Base-by-base conservation (phyloP, 176 grass and related monocot genomes). In the Zea mays region DNA sequence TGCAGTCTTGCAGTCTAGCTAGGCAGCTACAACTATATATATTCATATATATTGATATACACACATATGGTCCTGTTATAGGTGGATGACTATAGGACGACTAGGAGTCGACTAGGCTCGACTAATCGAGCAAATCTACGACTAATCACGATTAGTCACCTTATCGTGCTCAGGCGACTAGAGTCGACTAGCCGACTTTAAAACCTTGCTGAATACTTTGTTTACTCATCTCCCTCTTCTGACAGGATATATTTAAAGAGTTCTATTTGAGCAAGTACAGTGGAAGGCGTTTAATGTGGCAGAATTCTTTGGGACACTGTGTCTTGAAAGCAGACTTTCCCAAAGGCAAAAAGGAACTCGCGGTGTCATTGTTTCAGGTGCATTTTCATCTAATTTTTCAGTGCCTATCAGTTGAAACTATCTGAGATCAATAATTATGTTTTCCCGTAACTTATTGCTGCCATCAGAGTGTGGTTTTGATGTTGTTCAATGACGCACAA, bases 221-320 rank as follows among this genome's bases (percentile, higher is more conserved):
- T 59, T 76, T 47, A 62, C 63, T 70, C 5, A 52, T 67, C 71
- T 38, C 36, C 37, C 45, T 10, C 8, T 62, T 55, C 54, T 77
- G 76, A 77, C 68, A 99, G 96, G 96, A 96, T 84, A 99, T 96
- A 85, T 99, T 99, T 66, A 99, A 99, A 90, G 96, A 99, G 64
- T 99, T 99, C 79, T 99, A 99, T 87, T 96, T 99, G 88, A 99
- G 96, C 69, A 99, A 99, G 82, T 89, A 99, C 55, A 95, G 90
- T 79, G 96, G 96, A 79, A 96, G 96, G 79, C 92, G 96, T 60
- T 82, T 99, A 27, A 91, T 96, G 96, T 99, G 96, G 96, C 96
- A 99, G 87, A 99, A 99, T 86, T 99, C 92, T 37, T 86, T 99
- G 75, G 92, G 96, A 44, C 96, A 99, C 52, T 99, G 90, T 90